A percentile compares a stretch with the other conserved stretches of the same genome.
Conservation (phyloP, 1,284 basidiomycete species). For the Austroboletus novae-zelandiae region DNA sequence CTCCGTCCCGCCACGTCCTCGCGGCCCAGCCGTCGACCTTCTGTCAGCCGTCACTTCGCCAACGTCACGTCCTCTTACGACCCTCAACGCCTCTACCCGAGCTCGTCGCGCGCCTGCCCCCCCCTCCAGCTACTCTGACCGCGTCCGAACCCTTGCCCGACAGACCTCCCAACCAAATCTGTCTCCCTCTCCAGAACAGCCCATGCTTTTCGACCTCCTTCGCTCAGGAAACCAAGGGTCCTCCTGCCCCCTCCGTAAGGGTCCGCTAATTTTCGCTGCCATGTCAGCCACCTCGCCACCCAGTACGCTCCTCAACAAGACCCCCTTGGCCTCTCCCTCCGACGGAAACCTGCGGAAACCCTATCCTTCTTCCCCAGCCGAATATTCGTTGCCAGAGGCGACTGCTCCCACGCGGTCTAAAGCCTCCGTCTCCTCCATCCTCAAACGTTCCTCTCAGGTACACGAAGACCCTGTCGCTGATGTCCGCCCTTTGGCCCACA, state of each 20-base stretch:
- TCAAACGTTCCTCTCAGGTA: background rate
- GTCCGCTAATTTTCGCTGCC: slow-evolving; percentile 43
- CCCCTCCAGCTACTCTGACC: slow-evolving; percentile 23
- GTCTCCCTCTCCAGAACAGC: background rate
- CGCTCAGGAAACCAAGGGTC: slow-evolving; percentile 20
- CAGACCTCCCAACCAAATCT: slow-evolving; percentile 10
- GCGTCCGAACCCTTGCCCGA: slow-evolving; percentile 5
- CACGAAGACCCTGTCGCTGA: background rate
- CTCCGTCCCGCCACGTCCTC: background rate
- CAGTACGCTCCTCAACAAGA: background rate
- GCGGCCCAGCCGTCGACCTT: background rate
- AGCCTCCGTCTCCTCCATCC: slow-evolving; percentile 2
- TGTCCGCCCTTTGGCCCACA: slow-evolving; percentile 7
- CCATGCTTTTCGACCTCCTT: slow-evolving; percentile 24
- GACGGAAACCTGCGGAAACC: slow-evolving; percentile 5
- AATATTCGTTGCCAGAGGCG: slow-evolving; percentile 15
- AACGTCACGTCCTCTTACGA: slow-evolving; percentile 13
- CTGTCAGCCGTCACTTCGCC: background rate
- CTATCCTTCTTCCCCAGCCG: slow-evolving; percentile 31
- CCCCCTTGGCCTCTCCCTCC: background rate
- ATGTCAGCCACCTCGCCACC: slow-evolving; percentile 19
- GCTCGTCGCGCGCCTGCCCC: slow-evolving; percentile 6
- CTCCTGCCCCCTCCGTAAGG: slow-evolving; percentile 26
- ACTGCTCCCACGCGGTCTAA: slow-evolving; percentile 4
- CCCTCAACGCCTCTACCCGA: background rate